Evolutionary conservation across 805 yeast species (phyloP), one percentile per base, ranked within the genome.

Genomic region (Metschnikowia sp.): DNA sequence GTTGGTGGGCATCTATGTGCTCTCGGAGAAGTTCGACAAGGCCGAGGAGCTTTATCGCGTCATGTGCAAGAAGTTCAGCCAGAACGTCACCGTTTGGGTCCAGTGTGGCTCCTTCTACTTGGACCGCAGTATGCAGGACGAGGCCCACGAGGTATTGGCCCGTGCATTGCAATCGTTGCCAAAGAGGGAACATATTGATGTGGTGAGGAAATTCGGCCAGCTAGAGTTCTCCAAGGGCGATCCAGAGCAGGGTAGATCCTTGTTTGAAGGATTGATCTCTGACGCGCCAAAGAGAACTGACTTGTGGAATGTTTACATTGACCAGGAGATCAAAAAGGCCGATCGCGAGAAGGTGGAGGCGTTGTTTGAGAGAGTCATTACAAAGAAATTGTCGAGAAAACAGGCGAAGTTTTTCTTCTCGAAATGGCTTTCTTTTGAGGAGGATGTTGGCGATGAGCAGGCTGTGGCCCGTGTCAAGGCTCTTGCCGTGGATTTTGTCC

Each of bases 371-470:
- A 81, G 98, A 64, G 88, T 86, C 3, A 60, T 86, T 37, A 61
- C 75, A 31, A 75, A 73, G 66, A 88, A 88, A 68, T 65, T 92
- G 44, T 76, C 86, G 4, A 80, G 84, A 62, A 92, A 91, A 65
- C 97, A 90, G 70, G 97, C 96, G 58, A 90, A 88, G 69, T 89
- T 88, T 73, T 88, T 92, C 78, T 91, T 90, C 73, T 87, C 84
- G 58, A 92, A 92, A 64, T 91, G 97, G 97, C 79, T 90, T 51
- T 71, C 78, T 10, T 88, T 73, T 59, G 97, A 90, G 69, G 90
- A 86, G 60, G 78, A 77, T 52, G 63, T 72, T 45, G 82, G 78
- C 11, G 92, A 88, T 62, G 78, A 75, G 40, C 85, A 82, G 68
- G 79, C 84, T 42, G 79, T 81, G 47, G 94, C 88, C 53, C 83